Conservation (phyloP, 1,284 basidiomycete species). For the Agaricales sp. region DNA sequence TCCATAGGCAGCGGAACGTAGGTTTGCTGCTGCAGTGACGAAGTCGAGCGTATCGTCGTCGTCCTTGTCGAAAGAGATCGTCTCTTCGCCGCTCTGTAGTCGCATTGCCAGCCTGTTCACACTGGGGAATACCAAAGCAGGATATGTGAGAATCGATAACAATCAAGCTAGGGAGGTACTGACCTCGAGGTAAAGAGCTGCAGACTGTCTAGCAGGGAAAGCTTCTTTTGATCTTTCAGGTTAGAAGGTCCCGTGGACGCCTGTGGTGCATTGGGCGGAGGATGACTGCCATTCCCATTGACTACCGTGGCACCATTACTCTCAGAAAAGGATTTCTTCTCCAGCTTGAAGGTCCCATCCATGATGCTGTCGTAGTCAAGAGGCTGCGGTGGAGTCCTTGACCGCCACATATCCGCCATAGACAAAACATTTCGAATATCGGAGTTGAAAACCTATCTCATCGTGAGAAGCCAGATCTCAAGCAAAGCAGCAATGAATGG, state of each 20-base stretch:
- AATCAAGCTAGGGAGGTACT: conserved; percentile 9
- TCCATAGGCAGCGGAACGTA: conserved; percentile 84
- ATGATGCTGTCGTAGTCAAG: conserved; percentile 72
- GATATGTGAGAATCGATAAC: conserved; percentile 5
- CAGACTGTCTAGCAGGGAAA: conserved; percentile 74
- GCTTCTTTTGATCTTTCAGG: conserved; percentile 73
- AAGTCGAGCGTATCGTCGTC: conserved; percentile 96
- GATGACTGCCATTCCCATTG: conserved; percentile 14
- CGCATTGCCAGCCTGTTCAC: conserved; percentile 72
- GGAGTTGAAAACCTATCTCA: conserved; percentile 69
- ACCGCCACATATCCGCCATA: conserved; percentile 99
- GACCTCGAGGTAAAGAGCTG: conserved; percentile 78
- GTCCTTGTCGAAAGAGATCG: conserved; percentile 94
- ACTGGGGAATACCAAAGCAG: conserved; percentile 31
- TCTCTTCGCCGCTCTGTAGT: conserved; percentile 61
- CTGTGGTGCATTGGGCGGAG: conserved; percentile 11
- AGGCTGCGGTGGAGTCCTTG: conserved; percentile 75
- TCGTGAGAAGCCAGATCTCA: conserved; percentile 5
- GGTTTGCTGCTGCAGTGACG: conserved; percentile 89
- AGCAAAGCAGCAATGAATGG: background rate
- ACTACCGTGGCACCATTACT: conserved; percentile 13
- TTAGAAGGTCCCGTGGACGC: conserved; percentile 11
- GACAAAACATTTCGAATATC: conserved; percentile 85
- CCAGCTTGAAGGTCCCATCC: conserved; percentile 45
- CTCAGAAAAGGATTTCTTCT: too few species aligned